These are phyloP conservation scores for Candida corydali DNA, from an alignment of 805 yeast species.

Conservation along the genomic window DNA sequence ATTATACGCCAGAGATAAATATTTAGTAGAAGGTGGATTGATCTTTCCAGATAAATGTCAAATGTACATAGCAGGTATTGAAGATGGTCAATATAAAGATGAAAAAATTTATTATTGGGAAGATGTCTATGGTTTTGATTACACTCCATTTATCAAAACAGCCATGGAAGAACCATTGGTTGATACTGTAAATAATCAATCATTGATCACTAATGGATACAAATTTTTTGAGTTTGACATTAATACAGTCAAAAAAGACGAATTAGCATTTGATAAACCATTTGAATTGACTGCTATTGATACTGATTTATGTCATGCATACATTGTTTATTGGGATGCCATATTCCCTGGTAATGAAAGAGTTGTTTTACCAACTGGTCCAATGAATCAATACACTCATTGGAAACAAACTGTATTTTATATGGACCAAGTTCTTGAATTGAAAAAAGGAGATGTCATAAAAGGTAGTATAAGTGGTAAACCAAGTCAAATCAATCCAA, in stretches of 20 bases:
- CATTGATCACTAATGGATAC: conserved; percentile 69
- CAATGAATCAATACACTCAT: conserved; percentile 90
- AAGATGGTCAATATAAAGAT: conserved; percentile 86
- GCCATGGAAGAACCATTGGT: conserved; percentile 94
- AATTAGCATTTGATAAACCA: conserved; percentile 69
- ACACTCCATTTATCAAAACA: conserved; percentile 79
- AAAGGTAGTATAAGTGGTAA: conserved; percentile 67
- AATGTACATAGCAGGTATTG: conserved; percentile 86
- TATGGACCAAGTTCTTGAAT: conserved; percentile 71
- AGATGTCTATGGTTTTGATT: conserved; percentile 95
- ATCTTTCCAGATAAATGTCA: conserved; percentile 93
- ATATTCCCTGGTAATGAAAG: conserved; percentile 72
- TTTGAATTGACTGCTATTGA: conserved; percentile 72
- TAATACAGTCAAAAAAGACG: conserved; percentile 80
- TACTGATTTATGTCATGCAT: conserved; percentile 81
- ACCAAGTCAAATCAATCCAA: conserved; percentile 76
- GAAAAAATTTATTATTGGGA: conserved; percentile 95
- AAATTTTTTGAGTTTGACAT: conserved; percentile 80
- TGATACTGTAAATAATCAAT: conserved; percentile 79
- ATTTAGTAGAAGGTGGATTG: conserved; percentile 76
- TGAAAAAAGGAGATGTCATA: conserved; percentile 71
- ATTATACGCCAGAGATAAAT: conserved; percentile 87
- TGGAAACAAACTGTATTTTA: conserved; percentile 99
- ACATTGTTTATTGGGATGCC: conserved; percentile 92
- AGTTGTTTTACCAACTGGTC: conserved; percentile 87